Percentiles rank a stretch among this genome's conserved stretches.
phyloP scores from a whole-genome alignment of 129 eudicot species.

The Sambucus nigra region DNA sequence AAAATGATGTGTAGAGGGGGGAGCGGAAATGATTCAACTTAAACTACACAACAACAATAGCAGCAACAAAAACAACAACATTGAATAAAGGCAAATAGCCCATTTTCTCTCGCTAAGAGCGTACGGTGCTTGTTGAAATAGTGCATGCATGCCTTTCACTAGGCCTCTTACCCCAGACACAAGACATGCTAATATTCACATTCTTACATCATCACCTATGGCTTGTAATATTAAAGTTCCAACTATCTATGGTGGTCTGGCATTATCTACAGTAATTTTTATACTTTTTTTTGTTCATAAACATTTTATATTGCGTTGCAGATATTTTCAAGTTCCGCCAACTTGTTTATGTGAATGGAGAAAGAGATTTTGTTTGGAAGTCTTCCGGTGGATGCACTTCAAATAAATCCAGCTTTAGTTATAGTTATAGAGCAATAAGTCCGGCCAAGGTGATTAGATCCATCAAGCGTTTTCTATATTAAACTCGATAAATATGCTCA shows the following conservation, averaged over 20 bases:
- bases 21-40: no score
- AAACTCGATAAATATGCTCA: no score
- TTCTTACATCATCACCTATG: not conserved
- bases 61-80: no score
- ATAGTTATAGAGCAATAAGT: constrained; percentile 31
- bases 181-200: not conserved
- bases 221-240: constrained; percentile 2
- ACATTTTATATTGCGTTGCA: constrained; percentile 10
- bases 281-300: not conserved
- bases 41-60: no score
- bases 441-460: constrained; percentile 26
- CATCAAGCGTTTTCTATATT: constrained; percentile 1
- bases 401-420: constrained; percentile 19
- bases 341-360: constrained; percentile 25
- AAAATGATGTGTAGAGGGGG: no score
- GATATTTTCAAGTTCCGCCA: constrained; percentile 30
- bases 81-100: no score
- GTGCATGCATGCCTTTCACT: not conserved
- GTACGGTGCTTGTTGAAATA: no score
- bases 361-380: constrained; percentile 28
- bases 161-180: not conserved
- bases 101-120: no score
- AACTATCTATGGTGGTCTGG: not conserved
- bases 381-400: constrained; percentile 32
- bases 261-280: not conserved